Percentiles rank a stretch among this genome's conserved stretches.
These are phyloP conservation scores for Fraxinus sp. DNA, from an alignment of 305 asterid genomes.

Conservation along the genomic window DNA sequence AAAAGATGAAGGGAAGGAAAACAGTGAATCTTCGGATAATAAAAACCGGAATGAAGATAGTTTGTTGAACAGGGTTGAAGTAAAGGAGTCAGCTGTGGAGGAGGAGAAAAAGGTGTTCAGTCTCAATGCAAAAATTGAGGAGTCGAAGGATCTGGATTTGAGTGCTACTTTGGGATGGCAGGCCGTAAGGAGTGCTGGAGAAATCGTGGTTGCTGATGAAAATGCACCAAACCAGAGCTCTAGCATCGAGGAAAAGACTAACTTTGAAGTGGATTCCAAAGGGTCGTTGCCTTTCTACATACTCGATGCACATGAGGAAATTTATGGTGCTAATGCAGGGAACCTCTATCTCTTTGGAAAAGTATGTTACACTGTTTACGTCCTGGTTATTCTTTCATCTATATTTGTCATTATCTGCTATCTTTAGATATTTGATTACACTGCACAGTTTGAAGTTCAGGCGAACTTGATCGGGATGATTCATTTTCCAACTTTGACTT, in stretches of 20 bases:
- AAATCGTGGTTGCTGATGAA: constrained; percentile 30
- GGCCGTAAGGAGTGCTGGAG: constrained; percentile 58
- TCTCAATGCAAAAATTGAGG: constrained; percentile 75
- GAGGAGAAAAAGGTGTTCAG: constrained; percentile 49
- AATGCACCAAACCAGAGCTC: constrained; percentile 30
- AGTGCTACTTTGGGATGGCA: constrained; percentile 89
- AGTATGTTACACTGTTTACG: constrained; percentile 39
- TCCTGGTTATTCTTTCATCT: constrained; percentile 3
- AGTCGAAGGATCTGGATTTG: constrained; percentile 50
- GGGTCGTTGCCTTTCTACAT: constrained; percentile 87
- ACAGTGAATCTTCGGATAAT: constrained; percentile 23
- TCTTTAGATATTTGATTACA: constrained; percentile 1
- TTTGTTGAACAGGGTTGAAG: constrained; percentile 33
- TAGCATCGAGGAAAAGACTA: constrained; percentile 54
- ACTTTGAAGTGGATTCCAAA: constrained; percentile 63
- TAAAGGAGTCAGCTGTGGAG: constrained; percentile 29
- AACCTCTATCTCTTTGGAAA: constrained; percentile 88
- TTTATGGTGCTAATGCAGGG: constrained; percentile 74
- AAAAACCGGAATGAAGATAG: constrained; percentile 29
- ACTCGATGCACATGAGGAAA: constrained; percentile 92
- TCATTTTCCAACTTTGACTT: constrained; percentile 7
- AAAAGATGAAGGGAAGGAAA: constrained; percentile 30
- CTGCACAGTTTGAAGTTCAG: constrained; percentile 4
- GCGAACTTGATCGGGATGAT: constrained; percentile 12
- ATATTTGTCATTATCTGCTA: constrained; percentile 14